phyloP scores from a whole-genome alignment of 1,284 basidiomycete genomes.

The Bjerkandera adusta region DNA sequence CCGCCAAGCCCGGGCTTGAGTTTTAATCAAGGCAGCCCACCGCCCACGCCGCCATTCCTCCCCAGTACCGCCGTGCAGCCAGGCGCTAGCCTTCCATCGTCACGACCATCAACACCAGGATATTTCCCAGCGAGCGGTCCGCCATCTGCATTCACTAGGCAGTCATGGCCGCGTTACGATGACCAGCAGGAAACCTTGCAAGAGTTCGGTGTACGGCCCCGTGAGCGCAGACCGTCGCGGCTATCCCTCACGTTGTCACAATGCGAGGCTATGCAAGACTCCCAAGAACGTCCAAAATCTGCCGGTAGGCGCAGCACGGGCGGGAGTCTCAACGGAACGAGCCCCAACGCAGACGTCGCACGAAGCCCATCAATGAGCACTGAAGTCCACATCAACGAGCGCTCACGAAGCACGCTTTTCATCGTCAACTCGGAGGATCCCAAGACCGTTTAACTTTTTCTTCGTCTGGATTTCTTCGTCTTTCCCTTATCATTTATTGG shows the following conservation, averaged over 20 bases:
- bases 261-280: constrained; percentile 19
- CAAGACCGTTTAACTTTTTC: not conserved
- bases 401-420: constrained; percentile 8
- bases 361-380: not conserved
- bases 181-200: constrained; percentile 15
- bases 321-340: constrained; percentile 6
- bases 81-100: constrained; percentile 11
- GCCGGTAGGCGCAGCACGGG: constrained; percentile 1
- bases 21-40: constrained; percentile 10
- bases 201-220: too few relatives aligned
- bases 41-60: constrained; percentile 14
- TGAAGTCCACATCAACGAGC: constrained; percentile 5
- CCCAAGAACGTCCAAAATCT: constrained; percentile 12
- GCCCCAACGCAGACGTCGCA: not conserved
- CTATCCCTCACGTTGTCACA: constrained; percentile 28
- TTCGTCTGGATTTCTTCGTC: not conserved
- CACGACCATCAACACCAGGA: constrained; percentile 19
- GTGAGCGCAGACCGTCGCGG: constrained; percentile 21
- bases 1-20: constrained; percentile 16
- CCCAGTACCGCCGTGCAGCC: constrained; percentile 12
- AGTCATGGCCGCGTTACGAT: constrained; percentile 18
- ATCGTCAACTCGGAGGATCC: constrained; percentile 9
- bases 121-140: constrained; percentile 9
- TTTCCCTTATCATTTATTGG: not conserved
- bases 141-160: constrained; percentile 8